phyloP scores from a whole-genome alignment of 441 rosid species.

The Aleurites moluccanus region DNA sequence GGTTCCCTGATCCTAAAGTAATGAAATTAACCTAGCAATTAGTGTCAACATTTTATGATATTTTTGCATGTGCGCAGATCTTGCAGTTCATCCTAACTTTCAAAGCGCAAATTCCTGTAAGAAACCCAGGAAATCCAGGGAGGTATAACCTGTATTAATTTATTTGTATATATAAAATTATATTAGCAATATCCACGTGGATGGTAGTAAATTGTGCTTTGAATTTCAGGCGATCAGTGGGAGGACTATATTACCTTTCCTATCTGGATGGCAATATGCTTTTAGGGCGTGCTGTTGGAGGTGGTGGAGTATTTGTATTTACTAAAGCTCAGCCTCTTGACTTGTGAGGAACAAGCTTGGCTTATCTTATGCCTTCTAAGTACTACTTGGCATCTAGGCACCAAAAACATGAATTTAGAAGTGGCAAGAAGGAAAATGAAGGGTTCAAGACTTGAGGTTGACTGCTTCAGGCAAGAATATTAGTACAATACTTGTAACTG shows the following conservation, averaged over 20 bases:
- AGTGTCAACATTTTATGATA: not conserved
- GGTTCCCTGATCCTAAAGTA: not conserved
- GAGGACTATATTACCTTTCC: slow-evolving; percentile 86
- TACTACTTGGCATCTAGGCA: not conserved
- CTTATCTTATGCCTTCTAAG: not conserved
- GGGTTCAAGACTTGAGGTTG: not conserved
- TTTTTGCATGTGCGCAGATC: slow-evolving; percentile 44
- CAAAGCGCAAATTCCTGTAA: slow-evolving; percentile 73
- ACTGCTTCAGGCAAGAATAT: not conserved
- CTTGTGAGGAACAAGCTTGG: slow-evolving; percentile 34
- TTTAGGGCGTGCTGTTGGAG: slow-evolving; percentile 87
- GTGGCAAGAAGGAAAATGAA: not conserved
- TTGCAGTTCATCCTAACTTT: slow-evolving; percentile 77
- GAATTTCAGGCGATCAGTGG: slow-evolving; percentile 64
- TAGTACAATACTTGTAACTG: not conserved
- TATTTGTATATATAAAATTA: not conserved
- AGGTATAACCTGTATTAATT: slow-evolving; percentile 41
- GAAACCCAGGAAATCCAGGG: slow-evolving; percentile 46
- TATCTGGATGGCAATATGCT: slow-evolving; percentile 80
- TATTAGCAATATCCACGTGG: slow-evolving; percentile 8
- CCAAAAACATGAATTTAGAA: not conserved
- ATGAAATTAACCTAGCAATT: too few relatives aligned
- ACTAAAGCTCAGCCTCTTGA: slow-evolving; percentile 78
- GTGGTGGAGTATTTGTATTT: slow-evolving; percentile 90
- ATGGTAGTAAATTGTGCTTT: slow-evolving; percentile 21